Conservation (phyloP, 2,329 filamentous ascomycete species). For the Aspergillus neoniger region DNA sequence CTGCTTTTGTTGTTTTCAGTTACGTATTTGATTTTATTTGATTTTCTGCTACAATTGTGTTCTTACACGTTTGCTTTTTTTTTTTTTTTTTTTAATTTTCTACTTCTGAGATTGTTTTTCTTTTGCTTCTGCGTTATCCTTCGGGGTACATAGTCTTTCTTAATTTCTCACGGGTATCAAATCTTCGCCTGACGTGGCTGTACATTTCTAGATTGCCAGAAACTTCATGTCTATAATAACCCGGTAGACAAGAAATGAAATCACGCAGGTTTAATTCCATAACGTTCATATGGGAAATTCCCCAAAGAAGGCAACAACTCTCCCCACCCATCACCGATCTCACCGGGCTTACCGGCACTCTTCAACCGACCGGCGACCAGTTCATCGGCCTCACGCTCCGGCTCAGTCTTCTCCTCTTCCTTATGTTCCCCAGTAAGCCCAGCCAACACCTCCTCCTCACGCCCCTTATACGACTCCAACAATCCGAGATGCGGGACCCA, state of each 20-base stretch:
- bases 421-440: constrained; percentile 73
- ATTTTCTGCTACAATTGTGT: too few relatives aligned
- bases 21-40: too few relatives aligned
- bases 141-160: background rate
- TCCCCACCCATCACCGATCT: constrained; percentile 63
- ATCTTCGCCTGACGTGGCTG: background rate
- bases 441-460: constrained; percentile 79
- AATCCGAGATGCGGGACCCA: constrained; percentile 88
- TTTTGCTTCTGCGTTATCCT: background rate
- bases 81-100: background rate
- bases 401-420: constrained; percentile 49
- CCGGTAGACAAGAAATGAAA: background rate
- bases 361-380: constrained; percentile 40
- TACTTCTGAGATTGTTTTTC: background rate
- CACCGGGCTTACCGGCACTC: constrained; percentile 52
- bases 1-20: too few relatives aligned
- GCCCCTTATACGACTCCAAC: constrained; percentile 71
- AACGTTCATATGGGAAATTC: constrained; percentile 61
- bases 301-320: constrained; percentile 56
- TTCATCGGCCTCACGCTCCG: constrained; percentile 43
- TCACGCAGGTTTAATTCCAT: constrained; percentile 53
- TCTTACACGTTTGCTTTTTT: background rate
- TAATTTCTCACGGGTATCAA: background rate
- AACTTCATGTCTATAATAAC: background rate
- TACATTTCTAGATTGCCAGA: background rate